Evolutionary conservation across 2,329 filamentous ascomycete genomes (phyloP), one percentile per base, ranked within the genome.

Genomic region (Ophiocordyceps robertsii): DNA sequence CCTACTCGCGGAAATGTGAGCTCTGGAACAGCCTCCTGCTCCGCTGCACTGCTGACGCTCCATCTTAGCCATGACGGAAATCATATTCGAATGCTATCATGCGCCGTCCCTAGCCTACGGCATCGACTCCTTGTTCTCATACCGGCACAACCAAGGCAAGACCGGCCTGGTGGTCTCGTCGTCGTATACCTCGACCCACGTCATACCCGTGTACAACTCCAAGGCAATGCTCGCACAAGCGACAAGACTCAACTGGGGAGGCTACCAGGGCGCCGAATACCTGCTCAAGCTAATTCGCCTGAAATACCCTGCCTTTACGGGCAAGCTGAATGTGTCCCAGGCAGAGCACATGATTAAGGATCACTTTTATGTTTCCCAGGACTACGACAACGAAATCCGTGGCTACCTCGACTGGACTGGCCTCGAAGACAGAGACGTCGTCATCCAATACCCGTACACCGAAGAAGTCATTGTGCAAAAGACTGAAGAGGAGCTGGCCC

Each of bases 101-200:
- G 89, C 85, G 11, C 90, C 92, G 0, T 90, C 86, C 2, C 73
- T 95, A 24, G 84, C 89, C 16, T 95, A 92, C 63, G 92, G 92
- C 41, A 89, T 98, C 64, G 92, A 98, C 62, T 93, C 89, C 11
- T 75, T 98, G 29, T 98, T 98, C 66, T 93, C 90, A 17, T 98
- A 95, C 67, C 74, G 82, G 47, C 84, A 95, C 66, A 98, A 98
- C 59, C 78, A 84, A 47, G 92, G 92, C 48, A 79, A 72, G 40
- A 90, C 85, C 24, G 92, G 92, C 7, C 69, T 98, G 19, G 84
- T 98, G 32, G 76, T 96, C 29, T 93, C 87, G 2, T 94, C 89
- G 1, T 94, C 88, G 3, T 84, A 95, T 58, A 94, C 87, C 38
- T 85, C 92, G 3, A 98, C 92, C 7, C 90, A 98, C 61, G 70